phyloP scores from a whole-genome alignment of 331 rosid genomes.

The Erythrophleum ivorense region DNA sequence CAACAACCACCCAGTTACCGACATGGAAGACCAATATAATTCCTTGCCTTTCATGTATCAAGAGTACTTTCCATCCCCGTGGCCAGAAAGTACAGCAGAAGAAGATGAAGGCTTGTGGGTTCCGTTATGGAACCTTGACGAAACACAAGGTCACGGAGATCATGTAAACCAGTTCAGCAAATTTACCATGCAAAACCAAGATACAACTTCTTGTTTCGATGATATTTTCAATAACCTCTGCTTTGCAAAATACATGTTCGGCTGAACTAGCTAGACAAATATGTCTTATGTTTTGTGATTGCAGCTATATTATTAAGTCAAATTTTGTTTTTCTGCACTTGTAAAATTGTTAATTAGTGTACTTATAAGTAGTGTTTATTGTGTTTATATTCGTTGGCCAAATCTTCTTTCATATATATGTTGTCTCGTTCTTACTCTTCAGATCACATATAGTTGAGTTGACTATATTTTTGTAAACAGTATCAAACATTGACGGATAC shows the following conservation, averaged over 20 bases:
- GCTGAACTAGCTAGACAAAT: not conserved
- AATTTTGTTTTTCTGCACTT: not conserved
- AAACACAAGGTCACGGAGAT: conserved; percentile 3
- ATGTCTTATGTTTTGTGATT: not conserved
- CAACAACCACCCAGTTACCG: conserved; percentile 12
- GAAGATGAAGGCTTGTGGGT: conserved; percentile 38
- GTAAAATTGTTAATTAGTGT: not conserved
- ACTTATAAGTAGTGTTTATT: not conserved
- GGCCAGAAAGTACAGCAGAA: conserved; percentile 24
- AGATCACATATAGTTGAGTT: too few species aligned
- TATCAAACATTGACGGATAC: too few species aligned
- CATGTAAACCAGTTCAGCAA: conserved; percentile 19
- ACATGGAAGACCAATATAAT: conserved; percentile 18
- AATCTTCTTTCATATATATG: too few species aligned
- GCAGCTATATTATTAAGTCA: not conserved
- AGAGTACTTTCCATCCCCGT: conserved; percentile 34
- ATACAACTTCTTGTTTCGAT: conserved; percentile 16
- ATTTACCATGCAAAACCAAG: conserved; percentile 39
- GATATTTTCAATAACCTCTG: not conserved
- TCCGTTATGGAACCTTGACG: conserved; percentile 56
- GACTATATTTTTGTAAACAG: too few species aligned
- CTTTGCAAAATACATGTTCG: conserved; percentile 27
- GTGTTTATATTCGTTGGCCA: not conserved
- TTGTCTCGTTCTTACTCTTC: too few species aligned
- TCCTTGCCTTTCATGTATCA: conserved; percentile 22